phyloP scores from a whole-genome alignment of 2,329 filamentous ascomycete genomes.

The Fusarium globosum region DNA sequence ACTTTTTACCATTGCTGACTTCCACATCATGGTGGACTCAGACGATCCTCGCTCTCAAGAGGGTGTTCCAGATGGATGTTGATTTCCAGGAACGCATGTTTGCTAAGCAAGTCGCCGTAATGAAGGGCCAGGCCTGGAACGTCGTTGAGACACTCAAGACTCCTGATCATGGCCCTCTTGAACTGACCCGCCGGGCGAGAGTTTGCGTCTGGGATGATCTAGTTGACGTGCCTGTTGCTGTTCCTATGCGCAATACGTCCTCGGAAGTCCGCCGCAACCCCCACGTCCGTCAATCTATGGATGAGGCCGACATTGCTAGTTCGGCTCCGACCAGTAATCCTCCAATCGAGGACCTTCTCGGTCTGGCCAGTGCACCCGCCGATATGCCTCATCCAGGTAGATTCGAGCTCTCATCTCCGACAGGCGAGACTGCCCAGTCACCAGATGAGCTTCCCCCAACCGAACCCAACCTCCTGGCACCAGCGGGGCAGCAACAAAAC shows the following conservation, averaged over 20 bases:
- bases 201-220: conserved; percentile 99
- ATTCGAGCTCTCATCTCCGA: conserved; percentile 72
- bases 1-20: conserved; percentile 95
- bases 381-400: conserved; percentile 80
- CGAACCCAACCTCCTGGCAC: conserved; percentile 35
- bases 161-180: conserved; percentile 89
- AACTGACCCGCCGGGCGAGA: conserved; percentile 87
- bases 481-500: conserved; percentile 30
- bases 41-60: conserved; percentile 86
- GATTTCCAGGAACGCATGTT: conserved; percentile 99
- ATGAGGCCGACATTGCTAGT: conserved; percentile 88
- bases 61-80: conserved; percentile 89
- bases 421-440: conserved; percentile 55
- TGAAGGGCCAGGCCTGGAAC: conserved; percentile 99
- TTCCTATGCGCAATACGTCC: conserved; percentile 86
- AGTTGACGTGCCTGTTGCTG: conserved; percentile 93
- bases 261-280: conserved; percentile 81
- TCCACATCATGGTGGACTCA: conserved; percentile 98
- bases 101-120: conserved; percentile 95
- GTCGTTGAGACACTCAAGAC: conserved; percentile 97
- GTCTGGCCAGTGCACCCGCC: conserved; percentile 68
- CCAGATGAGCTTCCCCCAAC: conserved; percentile 48
- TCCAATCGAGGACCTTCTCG: conserved; percentile 74
- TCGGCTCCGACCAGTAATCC: conserved; percentile 49
- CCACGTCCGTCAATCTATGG: conserved; percentile 62